phyloP scores from a whole-genome alignment of 2,329 filamentous ascomycete species.

The Thielaviopsis ethacetica region DNA sequence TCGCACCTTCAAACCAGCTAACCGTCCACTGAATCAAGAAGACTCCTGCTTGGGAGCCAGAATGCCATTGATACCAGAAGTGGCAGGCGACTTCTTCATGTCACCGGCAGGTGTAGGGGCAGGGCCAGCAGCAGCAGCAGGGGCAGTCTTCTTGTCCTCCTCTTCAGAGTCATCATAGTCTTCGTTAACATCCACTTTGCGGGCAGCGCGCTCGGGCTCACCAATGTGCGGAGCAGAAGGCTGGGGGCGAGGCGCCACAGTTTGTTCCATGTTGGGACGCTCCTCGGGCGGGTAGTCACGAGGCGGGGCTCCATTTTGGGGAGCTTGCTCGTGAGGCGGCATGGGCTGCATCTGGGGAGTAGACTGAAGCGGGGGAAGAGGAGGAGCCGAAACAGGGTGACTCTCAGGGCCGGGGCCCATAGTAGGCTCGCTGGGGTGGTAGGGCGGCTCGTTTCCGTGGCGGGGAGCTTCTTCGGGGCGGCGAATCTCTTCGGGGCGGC shows the following conservation, averaged over 20 bases:
- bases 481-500: slow-evolving; percentile 45
- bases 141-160: slow-evolving; percentile 51
- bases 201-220: slow-evolving; percentile 67
- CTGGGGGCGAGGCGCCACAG: slow-evolving; percentile 1
- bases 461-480: slow-evolving; percentile 45
- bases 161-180: slow-evolving; percentile 92
- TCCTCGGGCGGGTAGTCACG: slow-evolving; percentile 46
- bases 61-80: slow-evolving; percentile 31
- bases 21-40: slow-evolving; percentile 10
- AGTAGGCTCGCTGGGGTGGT: slow-evolving; percentile 86
- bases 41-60: slow-evolving; percentile 33
- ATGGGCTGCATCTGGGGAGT: slow-evolving; percentile 37
- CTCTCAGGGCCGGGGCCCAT: slow-evolving; percentile 44
- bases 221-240: slow-evolving; percentile 29
- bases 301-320: slow-evolving; percentile 25
- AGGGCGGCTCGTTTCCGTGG: slow-evolving; percentile 60
- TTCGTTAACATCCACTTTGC: slow-evolving; percentile 95
- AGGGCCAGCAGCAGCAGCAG: slow-evolving; percentile 20
- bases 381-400: slow-evolving; percentile 35
- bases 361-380: slow-evolving; percentile 48
- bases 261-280: slow-evolving; percentile 30
- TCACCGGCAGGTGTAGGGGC: slow-evolving; percentile 32
- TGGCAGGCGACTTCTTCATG: slow-evolving; percentile 32
- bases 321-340: slow-evolving; percentile 30
- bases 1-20: too few relatives aligned